Evolutionary conservation across 345 rosid species (phyloP), one percentile per base, ranked within the genome.

Genomic region (Rhizophora apiculata): DNA sequence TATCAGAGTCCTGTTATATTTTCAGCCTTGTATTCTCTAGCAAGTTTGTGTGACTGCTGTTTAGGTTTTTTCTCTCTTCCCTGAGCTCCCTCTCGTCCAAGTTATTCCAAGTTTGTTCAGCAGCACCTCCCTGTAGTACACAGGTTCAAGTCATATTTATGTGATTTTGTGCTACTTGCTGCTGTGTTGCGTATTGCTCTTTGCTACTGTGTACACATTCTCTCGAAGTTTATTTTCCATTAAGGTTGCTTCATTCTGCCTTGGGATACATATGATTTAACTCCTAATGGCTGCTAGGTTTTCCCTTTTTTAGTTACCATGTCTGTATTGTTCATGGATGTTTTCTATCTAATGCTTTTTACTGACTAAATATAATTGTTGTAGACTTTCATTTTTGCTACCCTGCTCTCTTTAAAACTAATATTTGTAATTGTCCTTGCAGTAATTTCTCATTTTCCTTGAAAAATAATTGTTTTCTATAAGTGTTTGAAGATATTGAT

Each of bases 401-500:
- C 10, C 7, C 10, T 1, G 2, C 0, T 7, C 37, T 7, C 37
- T 34, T 34, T 2, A 34, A 7, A 34, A 7, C 7, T 34, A 34
- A 34, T 34, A 34, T 1, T 34, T 34, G 9, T 34, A 34, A 9
- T 34, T 34, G 37, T 34, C 37, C 37, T 34, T 34, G 10, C 37
- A 8, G 8, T 34, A 7, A 34, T 7, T 34, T 34, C 37, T 8
- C 9, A 7, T 34, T 34, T 34, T 34, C 37, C 49, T 43, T 3
- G 19, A 43, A 13, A 43, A 1, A 56, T 24, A 24, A 24, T 24
- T 24, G 24, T 24, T 24, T 24, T 24, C 24, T 24, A 24, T 24
- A 24, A 13, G 30, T 10, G 5, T 56, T 56, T n/a, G 16, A 18
- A 54, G 46, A 67, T 46, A 49, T 67, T 59, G 55, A 52, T 74